Evolutionary conservation across 257 asterid genomes (phyloP), one percentile per base, ranked within the genome.

Genomic region (Anisodus acutangulus): DNA sequence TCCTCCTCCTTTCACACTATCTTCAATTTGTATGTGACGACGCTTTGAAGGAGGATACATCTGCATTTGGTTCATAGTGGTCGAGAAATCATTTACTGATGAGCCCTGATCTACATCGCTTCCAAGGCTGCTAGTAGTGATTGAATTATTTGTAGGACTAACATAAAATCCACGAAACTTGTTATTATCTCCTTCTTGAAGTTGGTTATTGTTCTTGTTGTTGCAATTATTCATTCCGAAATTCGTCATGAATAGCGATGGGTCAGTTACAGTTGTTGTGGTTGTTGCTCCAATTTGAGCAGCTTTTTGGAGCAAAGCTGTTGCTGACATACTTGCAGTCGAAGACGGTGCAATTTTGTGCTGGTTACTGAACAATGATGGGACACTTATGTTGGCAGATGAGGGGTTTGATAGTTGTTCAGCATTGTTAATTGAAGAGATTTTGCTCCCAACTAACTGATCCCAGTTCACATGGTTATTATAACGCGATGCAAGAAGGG

Each of bases 241-340:
- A 59, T 74, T 88, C 85, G 54, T 90, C 92, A 26, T 88, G 88
- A 78, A 90, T 60, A 79, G 79, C 57, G 93, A 88, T 47, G 89
- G 88, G 31, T 92, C 92, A 4, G 85, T 87, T 39, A 94, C 90
- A 0, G 85, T 81, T 39, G 35, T 31, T 31, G 35, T 31, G 35
- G 35, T 31, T 31, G 93, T 90, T 6, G 95, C 84, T 9, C 98
- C 97, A 0, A 94, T 90, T 68, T 93, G 93, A 12, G 99, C 93
- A 54, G 98, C 98, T 82, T 89, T 95, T 85, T 94, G 98, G 69
- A 95, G 85, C 66, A 95, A 88, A 82, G 97, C 98, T 17, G 99
- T 95, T 4, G 98, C 99, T 11, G 99, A 92, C 89, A 92, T 90
- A 74, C 59, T 88, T 67, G 93, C 87, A 4, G 43, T 67, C 37